Evolutionary conservation across 768 basidiomycete genomes (phyloP), one percentile per base, ranked within the genome.

Genomic region (Phaffia australis): DNA sequence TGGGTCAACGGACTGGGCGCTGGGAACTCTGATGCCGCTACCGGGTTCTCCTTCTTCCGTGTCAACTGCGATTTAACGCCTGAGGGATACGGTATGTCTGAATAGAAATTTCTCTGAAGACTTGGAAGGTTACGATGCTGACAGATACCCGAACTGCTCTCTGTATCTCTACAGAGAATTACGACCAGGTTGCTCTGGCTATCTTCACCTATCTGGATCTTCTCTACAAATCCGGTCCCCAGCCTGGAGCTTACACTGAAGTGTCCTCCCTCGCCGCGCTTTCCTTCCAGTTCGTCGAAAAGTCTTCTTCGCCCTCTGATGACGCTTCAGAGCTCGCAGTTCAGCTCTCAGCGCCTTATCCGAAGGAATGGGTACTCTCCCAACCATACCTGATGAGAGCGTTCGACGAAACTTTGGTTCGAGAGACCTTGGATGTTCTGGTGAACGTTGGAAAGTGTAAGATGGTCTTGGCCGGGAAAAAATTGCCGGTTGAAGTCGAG

Each of bases 11-110:
- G 80, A 16, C 78, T 98, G 59, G 83, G 81, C 63, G 80, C 84
- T 54, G 89, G 87, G 0, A 80, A 83, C 2, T 86, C 87, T 71
- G 88, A 82, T 23, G 82, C 88, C 69, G 77, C 77, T 1, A 71
- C 69, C 48, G 89, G 91, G 0, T 90, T 97, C 74, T 87, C 85
- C 50, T 86, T 89, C 81, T 89, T 95, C 78, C 92, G 88, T 74
- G 76, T 88, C n/a, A 86, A 84, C 1, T 79, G 87, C 27, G 78
- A 87, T 72, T 77, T 99, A 70, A 95, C 95, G 0, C 80, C 82
- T 48, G 85, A 88, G 66, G 95, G 95, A 1, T 87, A 94, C 65
- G 81, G 90, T 93, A 73, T 72, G 87, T 80, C 3, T 15, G 0
- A 54, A 30, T 18, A 27, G 5, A 6, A 8, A 4, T 21, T 27